Percentiles rank a stretch among this genome's conserved stretches.
Conservation (phyloP, 345 rosid species). For the Acer yangbiense region DNA sequence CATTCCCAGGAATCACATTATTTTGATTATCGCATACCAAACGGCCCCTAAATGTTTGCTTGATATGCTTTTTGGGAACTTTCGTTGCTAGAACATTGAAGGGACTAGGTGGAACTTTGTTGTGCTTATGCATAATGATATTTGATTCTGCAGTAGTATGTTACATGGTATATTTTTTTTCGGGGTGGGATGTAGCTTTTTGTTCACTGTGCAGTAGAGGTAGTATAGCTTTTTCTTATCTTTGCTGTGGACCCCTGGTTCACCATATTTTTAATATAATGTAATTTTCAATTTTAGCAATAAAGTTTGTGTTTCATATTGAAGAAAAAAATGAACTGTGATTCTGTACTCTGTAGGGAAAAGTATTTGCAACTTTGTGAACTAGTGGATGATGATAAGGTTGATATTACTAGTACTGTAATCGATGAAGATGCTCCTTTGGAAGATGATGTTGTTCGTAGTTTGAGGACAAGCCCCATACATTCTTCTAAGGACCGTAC, state of each 20-base stretch:
- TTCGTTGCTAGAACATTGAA: background rate
- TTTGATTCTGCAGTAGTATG: constrained; percentile 16
- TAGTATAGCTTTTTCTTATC: background rate
- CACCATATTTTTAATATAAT: background rate
- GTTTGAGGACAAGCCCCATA: constrained; percentile 93
- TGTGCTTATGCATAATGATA: constrained; percentile 10
- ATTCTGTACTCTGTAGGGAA: constrained; percentile 64
- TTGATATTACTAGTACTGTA: constrained; percentile 80
- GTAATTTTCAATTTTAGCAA: background rate
- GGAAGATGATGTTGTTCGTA: constrained; percentile 95
- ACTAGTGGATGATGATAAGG: constrained; percentile 87
- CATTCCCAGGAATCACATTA: too few species aligned
- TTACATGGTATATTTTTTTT: background rate
- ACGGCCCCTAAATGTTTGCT: constrained; percentile 13
- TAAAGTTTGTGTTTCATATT: background rate
- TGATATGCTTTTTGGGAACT: background rate
- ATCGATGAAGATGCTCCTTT: constrained; percentile 95
- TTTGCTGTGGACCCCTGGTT: background rate
- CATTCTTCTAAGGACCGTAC: constrained; percentile 93
- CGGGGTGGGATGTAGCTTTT: background rate
- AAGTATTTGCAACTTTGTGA: constrained; percentile 95
- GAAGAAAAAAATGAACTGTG: constrained; percentile 9
- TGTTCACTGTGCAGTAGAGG: background rate
- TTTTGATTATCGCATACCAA: too few species aligned
- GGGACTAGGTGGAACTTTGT: constrained; percentile 18